These are phyloP conservation scores for Phanerodontia chrysosporium DNA, from an alignment of 768 basidiomycete species.

Conservation along the genomic window DNA sequence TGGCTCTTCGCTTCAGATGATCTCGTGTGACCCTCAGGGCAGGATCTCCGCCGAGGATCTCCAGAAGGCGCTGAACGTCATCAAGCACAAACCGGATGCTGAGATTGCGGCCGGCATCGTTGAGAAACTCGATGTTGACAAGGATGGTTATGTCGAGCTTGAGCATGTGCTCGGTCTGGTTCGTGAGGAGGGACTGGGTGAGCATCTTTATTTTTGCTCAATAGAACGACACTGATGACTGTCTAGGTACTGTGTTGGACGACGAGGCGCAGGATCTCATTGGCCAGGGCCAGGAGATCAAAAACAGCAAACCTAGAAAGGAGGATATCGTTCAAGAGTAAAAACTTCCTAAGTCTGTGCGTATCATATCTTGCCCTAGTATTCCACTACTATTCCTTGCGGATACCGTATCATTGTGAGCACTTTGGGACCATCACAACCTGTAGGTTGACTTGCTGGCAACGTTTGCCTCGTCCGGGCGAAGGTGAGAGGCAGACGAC, in stretches of 20 bases:
- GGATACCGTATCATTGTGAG: not conserved
- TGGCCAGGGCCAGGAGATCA: conserved; percentile 79
- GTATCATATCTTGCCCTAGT: conserved; percentile 1
- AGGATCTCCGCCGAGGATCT: conserved; percentile 87
- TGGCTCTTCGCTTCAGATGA: conserved; percentile 80
- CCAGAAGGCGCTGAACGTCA: conserved; percentile 85
- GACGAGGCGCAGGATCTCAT: conserved; percentile 81
- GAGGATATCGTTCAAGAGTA: conserved; percentile 85
- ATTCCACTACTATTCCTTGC: not conserved
- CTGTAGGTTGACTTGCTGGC: too few species aligned
- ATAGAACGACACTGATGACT: not conserved
- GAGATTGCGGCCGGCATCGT: conserved; percentile 84
- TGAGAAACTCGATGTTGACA: conserved; percentile 92
- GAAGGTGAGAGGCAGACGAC: too few species aligned
- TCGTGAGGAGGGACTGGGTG: conserved; percentile 81
- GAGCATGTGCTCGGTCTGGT: conserved; percentile 91
- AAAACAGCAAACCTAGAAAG: conserved; percentile 79
- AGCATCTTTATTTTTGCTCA: conserved; percentile 14
- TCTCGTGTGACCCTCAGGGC: conserved; percentile 81
- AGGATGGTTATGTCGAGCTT: conserved; percentile 92
- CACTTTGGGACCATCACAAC: too few species aligned
- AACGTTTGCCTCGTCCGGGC: too few species aligned
- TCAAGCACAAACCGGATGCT: conserved; percentile 90
- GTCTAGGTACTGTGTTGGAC: conserved; percentile 75
- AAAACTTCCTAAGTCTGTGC: not conserved